Evolutionary conservation across 1,284 basidiomycete genomes (phyloP), one percentile per base, ranked within the genome.

Genomic region (Ceratobasidium sp.): DNA sequence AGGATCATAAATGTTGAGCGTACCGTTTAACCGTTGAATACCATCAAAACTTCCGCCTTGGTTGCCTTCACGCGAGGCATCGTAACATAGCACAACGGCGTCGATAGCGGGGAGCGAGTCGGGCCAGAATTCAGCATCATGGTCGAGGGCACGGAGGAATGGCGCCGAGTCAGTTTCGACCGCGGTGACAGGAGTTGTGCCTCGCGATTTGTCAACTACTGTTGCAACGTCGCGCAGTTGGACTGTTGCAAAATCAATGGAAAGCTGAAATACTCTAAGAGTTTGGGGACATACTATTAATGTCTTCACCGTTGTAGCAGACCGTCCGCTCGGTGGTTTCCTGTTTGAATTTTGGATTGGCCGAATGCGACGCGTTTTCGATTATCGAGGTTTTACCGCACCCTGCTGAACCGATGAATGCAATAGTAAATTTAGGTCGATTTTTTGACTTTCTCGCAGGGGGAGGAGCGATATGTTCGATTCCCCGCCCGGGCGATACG

Each of bases 321-420:
- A 77, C 65, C 23, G 38, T 75, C 52, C 13, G 75, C 57, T 44
- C 83, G 81, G 46, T 83, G 83, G 66, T 83, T 83, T 76, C 84
- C 10, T 54, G 52, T 54, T 79, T 70, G 84, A 52, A 85, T 82
- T 81, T 83, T 84, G 80, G 83, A 71, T 80, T 83, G 70, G 68
- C 82, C 15, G 87, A 86, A 79, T 89, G 90, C 68, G 93, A 85
- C 42, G 93, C 93, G 83, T 91, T 92, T 62, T 87, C 87, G 78
- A 94, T 91, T 67, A 91, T 88, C 2, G 88, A 87, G 0, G 91
- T 91, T 84, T 94, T 94, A 77, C 93, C 93, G 81, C 92, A 93
- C 38, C 90, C 89, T 70, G 87, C 83, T 9, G 88, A 87, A n/a
- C 93, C 93, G 44, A 93, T 87, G 42, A 94, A 90, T 52, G 89